These are phyloP conservation scores for Chaetomium cochliodes DNA, from an alignment of 495 filamentous ascomycete genomes.

Conservation along the genomic window DNA sequence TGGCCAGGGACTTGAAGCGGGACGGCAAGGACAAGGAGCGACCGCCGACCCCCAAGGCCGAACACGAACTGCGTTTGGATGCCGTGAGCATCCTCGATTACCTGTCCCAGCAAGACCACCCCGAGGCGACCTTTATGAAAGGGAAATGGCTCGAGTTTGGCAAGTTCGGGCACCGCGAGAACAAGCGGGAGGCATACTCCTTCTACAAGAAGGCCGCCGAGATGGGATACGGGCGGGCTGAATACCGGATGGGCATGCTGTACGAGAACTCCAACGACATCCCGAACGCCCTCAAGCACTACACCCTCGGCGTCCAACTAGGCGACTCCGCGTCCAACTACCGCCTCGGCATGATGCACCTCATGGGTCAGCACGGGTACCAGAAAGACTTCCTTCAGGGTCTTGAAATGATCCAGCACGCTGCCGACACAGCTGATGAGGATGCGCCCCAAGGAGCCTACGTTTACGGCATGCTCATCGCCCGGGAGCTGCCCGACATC, in stretches of 20 bases:
- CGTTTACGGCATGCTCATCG: constrained; percentile 93
- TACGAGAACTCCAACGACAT: constrained; percentile 92
- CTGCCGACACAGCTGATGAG: constrained; percentile 88
- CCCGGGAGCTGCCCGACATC: constrained; percentile 85
- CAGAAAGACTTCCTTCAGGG: constrained; percentile 75
- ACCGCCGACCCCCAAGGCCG: constrained; percentile 75
- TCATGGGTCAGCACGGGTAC: constrained; percentile 89
- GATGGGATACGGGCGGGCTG: constrained; percentile 86
- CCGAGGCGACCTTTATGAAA: constrained; percentile 90
- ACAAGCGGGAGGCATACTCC: constrained; percentile 91
- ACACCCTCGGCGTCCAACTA: constrained; percentile 70
- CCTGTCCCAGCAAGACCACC: constrained; percentile 85
- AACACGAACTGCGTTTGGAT: constrained; percentile 82
- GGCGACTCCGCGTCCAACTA: constrained; percentile 93
- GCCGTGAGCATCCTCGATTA: constrained; percentile 90
- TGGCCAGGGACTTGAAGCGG: constrained; percentile 59
- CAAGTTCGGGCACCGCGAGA: constrained; percentile 82
- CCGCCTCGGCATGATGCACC: constrained; percentile 94
- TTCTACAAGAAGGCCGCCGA: constrained; percentile 84
- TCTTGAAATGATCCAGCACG: constrained; percentile 74
- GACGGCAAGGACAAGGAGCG: constrained; percentile 62
- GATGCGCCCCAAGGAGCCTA: constrained; percentile 97
- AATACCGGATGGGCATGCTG: constrained; percentile 98
- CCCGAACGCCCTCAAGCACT: constrained; percentile 85
- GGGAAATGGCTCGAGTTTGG: constrained; percentile 98